Percentiles rank a stretch among this genome's conserved stretches.
These are phyloP conservation scores for Phallus indusiatus DNA, from an alignment of 768 basidiomycete genomes.

Conservation along the genomic window DNA sequence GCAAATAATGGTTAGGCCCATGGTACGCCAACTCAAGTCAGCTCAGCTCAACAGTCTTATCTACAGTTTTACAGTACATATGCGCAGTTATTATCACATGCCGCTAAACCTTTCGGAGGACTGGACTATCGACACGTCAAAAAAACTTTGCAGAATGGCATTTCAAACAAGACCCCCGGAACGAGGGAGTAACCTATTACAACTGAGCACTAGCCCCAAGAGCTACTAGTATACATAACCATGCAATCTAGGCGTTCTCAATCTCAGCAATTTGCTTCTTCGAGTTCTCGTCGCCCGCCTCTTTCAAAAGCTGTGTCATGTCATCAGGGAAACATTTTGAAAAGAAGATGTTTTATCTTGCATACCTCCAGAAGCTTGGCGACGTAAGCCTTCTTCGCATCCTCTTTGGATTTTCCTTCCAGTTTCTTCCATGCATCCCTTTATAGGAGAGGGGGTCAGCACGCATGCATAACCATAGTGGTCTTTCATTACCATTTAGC, in stretches of 20 bases:
- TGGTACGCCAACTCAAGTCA: too few species aligned
- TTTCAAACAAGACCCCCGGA: neutral
- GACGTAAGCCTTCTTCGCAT: slow-evolving; percentile 67
- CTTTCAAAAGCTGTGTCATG: slow-evolving; percentile 44
- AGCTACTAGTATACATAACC: neutral
- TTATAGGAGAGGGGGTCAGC: neutral
- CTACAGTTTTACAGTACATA: too few species aligned
- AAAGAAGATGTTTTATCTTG: slow-evolving; percentile 18
- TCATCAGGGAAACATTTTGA: neutral
- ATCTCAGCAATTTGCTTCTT: slow-evolving; percentile 52
- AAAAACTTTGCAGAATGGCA: too few species aligned
- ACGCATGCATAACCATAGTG: slow-evolving; percentile 10
- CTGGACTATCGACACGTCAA: too few species aligned
- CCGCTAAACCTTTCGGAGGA: too few species aligned
- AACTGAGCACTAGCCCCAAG: too few species aligned
- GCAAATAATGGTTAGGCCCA: too few species aligned
- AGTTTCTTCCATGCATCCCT: slow-evolving; percentile 84
- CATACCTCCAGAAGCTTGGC: slow-evolving; percentile 57
- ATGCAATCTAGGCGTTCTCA: slow-evolving; percentile 33
- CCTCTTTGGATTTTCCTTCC: slow-evolving; percentile 65
- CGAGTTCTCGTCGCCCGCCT: slow-evolving; percentile 38
- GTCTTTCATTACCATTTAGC: slow-evolving; percentile 66
- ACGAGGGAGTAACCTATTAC: neutral
- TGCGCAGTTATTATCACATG: too few species aligned
- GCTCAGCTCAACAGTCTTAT: too few species aligned